These are phyloP conservation scores for Melocanna baccifera DNA, from an alignment of 176 grass and related monocot species.

Conservation along the genomic window DNA sequence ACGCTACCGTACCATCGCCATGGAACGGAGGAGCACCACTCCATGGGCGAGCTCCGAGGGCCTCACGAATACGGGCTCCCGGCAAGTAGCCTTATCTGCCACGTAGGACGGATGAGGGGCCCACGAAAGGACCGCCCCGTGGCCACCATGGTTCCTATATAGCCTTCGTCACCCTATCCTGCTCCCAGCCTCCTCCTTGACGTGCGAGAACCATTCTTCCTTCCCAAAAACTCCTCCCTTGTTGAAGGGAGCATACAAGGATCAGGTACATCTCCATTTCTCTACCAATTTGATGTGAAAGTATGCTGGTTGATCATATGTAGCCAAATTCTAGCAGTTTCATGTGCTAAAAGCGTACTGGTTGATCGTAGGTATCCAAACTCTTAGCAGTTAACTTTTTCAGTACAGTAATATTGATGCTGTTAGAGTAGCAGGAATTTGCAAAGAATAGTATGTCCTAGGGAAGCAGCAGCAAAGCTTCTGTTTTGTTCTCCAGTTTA, in stretches of 20 bases:
- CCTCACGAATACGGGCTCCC: slow-evolving; percentile 40
- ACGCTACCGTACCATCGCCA: not conserved
- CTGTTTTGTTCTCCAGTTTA: not conserved
- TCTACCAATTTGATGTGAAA: not conserved
- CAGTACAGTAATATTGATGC: not conserved
- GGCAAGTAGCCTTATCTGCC: slow-evolving; percentile 56
- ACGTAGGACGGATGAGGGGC: slow-evolving; percentile 22
- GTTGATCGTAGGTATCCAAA: not conserved
- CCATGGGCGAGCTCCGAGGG: slow-evolving; percentile 21
- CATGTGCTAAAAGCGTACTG: not conserved
- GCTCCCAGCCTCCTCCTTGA: slow-evolving; percentile 4
- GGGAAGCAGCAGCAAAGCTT: not conserved
- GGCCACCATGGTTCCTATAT: slow-evolving; percentile 48
- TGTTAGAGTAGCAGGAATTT: not conserved
- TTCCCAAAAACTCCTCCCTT: not conserved
- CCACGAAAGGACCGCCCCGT: slow-evolving; percentile 5
- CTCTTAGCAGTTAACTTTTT: not conserved
- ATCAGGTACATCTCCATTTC: not conserved
- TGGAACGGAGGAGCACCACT: slow-evolving; percentile 29
- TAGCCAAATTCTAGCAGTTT: not conserved
- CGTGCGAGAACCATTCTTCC: not conserved
- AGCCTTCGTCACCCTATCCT: slow-evolving; percentile 44
- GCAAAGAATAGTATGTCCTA: not conserved
- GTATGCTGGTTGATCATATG: not conserved
- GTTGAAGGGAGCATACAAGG: not conserved